phyloP scores from a whole-genome alignment of 139 green algal genomes.

The Trebouxia sp. region DNA sequence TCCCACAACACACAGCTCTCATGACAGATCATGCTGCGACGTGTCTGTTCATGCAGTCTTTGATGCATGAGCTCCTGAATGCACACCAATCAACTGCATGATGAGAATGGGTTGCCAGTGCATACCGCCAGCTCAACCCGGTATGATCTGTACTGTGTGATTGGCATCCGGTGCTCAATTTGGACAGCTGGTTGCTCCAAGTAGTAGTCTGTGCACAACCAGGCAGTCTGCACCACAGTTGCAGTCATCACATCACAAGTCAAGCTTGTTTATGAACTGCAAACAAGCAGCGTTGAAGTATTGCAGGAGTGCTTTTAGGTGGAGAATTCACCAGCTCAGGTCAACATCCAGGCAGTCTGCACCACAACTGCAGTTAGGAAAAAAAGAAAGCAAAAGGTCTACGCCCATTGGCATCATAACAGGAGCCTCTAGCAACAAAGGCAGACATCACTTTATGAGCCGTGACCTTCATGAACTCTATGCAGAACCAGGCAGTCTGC shows the following conservation, averaged over 20 bases:
- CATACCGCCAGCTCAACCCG: background rate
- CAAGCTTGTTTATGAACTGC: conserved; percentile 1
- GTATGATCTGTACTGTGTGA: background rate
- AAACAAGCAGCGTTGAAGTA: background rate
- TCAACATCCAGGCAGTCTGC: too few relatives aligned
- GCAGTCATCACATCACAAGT: background rate
- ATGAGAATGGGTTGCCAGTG: background rate
- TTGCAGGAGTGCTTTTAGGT: too few relatives aligned
- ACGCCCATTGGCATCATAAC: too few relatives aligned
- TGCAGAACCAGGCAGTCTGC: background rate
- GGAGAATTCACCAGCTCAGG: too few relatives aligned
- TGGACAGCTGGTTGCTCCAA: background rate
- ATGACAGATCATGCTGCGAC: too few relatives aligned
- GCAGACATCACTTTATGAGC: too few relatives aligned
- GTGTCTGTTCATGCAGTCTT: conserved; percentile 10
- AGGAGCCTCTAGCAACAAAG: too few relatives aligned
- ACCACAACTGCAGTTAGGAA: too few relatives aligned
- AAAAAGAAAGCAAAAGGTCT: too few relatives aligned
- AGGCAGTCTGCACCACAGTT: background rate
- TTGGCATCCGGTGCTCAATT: conserved; percentile 2
- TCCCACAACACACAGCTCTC: too few relatives aligned
- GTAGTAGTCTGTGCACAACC: conserved; percentile 2
- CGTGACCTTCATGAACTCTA: too few relatives aligned
- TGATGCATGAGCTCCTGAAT: background rate
- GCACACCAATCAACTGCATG: too few relatives aligned